Evolutionary conservation across 352 stramenopile genomes (phyloP), one percentile per base, ranked within the genome.

Genomic region (Globisporangium camurandrum): DNA sequence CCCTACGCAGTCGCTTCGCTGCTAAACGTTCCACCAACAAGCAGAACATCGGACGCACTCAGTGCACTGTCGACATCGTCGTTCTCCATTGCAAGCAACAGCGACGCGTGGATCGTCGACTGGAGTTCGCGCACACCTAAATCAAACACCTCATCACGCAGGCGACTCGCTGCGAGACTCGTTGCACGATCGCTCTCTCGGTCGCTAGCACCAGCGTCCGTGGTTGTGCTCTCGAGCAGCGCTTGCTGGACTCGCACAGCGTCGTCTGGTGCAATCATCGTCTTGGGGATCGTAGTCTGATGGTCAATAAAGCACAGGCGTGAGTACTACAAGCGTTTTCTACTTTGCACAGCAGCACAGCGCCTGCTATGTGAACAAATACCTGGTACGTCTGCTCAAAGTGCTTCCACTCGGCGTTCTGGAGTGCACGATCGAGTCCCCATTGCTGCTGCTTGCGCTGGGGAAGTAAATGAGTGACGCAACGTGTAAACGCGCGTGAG

Each of bases 121-220:
- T 68, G 67, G 10, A 67, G 61, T 34, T 81, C 64, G 23, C 73
- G 72, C 10, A 83, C 69, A 17, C 73, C 66, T 6, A 85, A 38
- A n/a, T 79, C 61, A 43, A 85, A 81, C 6, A 85, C 36, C 12
- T 85, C 68, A 7, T 61, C 48, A 5, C 69, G 70, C 1, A 85
- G 56, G 26, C 56, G 49, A 58, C 28, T 68, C 1, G 57, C 39
- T 14, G 59, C 24, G 0, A 41, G 47, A 33, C 59, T 9, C 10
- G 43, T 4, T 39, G 22, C n/a, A 30, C 36, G 2, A 26, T 33
- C 14, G 17, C 40, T 4, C 22, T 38, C 12, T 59, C 41, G 2
- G 27, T 33, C 14, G 17, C 40, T 4, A 24, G 39, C 12, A 61
- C 41, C n/a, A 68, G 27, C n/a, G 47, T 60, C 22, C 52, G 39